phyloP scores from a whole-genome alignment of 2,329 filamentous ascomycete genomes.

The Dichotomopilus funicola region DNA sequence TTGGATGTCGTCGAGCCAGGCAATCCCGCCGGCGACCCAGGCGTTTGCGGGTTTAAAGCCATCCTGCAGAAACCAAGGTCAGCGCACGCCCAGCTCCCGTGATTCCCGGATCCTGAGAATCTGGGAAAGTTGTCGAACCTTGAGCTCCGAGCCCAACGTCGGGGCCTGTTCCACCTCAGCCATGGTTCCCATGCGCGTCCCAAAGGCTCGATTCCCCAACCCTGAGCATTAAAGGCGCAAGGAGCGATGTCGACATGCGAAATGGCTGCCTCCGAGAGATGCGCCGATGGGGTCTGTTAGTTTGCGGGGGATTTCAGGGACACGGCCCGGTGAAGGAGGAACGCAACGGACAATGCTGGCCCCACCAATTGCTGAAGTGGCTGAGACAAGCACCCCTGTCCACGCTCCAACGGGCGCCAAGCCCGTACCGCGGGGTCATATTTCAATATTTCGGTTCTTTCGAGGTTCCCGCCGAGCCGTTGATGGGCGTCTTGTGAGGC shows the following conservation, averaged over 20 bases:
- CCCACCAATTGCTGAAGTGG: conserved; percentile 11
- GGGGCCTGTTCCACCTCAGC: conserved; percentile 75
- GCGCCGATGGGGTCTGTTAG: conserved; percentile 1
- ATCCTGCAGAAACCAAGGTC: conserved; percentile 55
- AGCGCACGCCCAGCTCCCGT: conserved; percentile 9
- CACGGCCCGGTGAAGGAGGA: conserved; percentile 5
- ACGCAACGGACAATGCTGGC: background rate
- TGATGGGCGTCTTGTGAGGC: no score
- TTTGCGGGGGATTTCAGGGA: conserved; percentile 7
- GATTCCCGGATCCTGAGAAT: conserved; percentile 14
- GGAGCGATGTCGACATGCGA: conserved; percentile 9
- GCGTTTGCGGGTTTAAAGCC: conserved; percentile 90
- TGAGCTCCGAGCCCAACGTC: conserved; percentile 89
- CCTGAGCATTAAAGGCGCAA: conserved; percentile 18
- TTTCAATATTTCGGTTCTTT: no score
- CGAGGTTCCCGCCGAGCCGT: no score
- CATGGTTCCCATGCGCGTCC: conserved; percentile 46
- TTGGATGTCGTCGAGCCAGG: conserved; percentile 94
- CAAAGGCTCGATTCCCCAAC: background rate
- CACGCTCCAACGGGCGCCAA: background rate
- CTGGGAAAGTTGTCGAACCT: conserved; percentile 49
- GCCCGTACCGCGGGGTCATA: background rate
- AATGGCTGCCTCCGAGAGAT: conserved; percentile 3
- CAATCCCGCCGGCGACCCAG: conserved; percentile 85
- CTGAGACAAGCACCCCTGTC: background rate